Base-by-base conservation (phyloP, 306 rosid species). In the Gynostemma pentaphyllum region DNA sequence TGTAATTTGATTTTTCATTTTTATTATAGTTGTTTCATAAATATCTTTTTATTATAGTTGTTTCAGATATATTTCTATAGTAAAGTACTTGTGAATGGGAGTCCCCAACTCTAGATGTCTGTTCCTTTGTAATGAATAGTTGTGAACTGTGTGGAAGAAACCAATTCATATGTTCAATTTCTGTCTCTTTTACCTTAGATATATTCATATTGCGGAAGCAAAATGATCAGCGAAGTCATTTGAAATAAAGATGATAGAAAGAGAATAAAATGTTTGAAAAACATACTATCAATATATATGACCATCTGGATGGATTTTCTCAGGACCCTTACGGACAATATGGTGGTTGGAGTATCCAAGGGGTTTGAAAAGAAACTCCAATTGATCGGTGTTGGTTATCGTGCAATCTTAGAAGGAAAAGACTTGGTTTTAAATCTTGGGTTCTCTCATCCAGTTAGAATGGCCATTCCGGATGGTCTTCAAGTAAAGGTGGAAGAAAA, bases 331-430 rank as follows among this genome's bases (percentile, higher is more conserved):
- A 88, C 90, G 15, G 88, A 86, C 82, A 91, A 91, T 77, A 71
- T 91, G 85, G 90, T 91, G 62, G 78, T 84, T 61, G 99, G 99
- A 75, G 99, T 92, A 28, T 92, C 99, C n/a, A 84, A 81, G 78
- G 99, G 99, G 57, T 92, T 92, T 1, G 96, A 92, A 60, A 92
- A 92, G 90, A 88, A 78, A 73, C 94, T 92, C 57, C 96, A 86
- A 65, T 66, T 92, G 75, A 15, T 92, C 8, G 99, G 99, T n/a
- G 96, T 92, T 0, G 99, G 98, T 37, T 91, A 91, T 80, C 96
- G 96, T 79, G 98, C 98, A 2, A 69, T 15, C 45, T 15, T 94
- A 72, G 99, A 94, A 76, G 97, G 90, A 54, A 81, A 73, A 24
- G 87, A 75, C 46, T 62, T 94, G 73, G 90, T 94, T 41, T 45